These are phyloP conservation scores for Clavispora asparagi DNA, from an alignment of 805 yeast species.

Conservation along the genomic window DNA sequence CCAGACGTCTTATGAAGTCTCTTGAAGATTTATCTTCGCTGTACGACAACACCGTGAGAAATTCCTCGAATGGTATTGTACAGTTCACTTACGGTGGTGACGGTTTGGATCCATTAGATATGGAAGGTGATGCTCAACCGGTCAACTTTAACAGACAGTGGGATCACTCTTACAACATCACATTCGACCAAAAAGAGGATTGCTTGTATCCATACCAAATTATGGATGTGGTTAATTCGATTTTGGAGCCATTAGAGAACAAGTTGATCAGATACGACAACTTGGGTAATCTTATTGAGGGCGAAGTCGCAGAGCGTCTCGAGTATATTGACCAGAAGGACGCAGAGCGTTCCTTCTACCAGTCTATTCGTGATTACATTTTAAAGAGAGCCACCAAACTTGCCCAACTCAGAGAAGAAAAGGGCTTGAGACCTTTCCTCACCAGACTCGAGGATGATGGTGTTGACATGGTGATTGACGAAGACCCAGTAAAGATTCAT, in stretches of 20 bases:
- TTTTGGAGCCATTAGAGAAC: slow-evolving; percentile 58
- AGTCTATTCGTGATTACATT: slow-evolving; percentile 66
- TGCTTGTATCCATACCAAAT: slow-evolving; percentile 72
- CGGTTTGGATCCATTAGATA: slow-evolving; percentile 95
- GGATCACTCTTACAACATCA: slow-evolving; percentile 82
- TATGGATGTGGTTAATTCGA: slow-evolving; percentile 45
- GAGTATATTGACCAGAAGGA: slow-evolving; percentile 79
- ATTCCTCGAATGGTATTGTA: slow-evolving; percentile 92
- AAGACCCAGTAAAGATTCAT: slow-evolving; percentile 18
- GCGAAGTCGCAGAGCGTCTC: slow-evolving; percentile 43
- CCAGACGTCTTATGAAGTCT: slow-evolving; percentile 96
- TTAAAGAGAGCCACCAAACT: slow-evolving; percentile 50
- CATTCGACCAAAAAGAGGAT: slow-evolving; percentile 49
- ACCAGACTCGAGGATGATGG: slow-evolving; percentile 30
- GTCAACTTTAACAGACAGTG: slow-evolving; percentile 92
- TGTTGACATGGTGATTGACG: slow-evolving; percentile 31
- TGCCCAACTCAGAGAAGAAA: slow-evolving; percentile 50
- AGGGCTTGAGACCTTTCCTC: slow-evolving; percentile 44
- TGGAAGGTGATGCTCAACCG: slow-evolving; percentile 98
- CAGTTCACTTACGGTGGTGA: slow-evolving; percentile 99
- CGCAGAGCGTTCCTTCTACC: slow-evolving; percentile 81
- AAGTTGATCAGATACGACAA: slow-evolving; percentile 66
- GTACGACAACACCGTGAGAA: slow-evolving; percentile 92
- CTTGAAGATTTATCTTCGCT: slow-evolving; percentile 91
- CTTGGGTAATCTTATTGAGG: slow-evolving; percentile 49